Base-by-base conservation (phyloP, 1,284 basidiomycete species). In the Flammula alnicola region DNA sequence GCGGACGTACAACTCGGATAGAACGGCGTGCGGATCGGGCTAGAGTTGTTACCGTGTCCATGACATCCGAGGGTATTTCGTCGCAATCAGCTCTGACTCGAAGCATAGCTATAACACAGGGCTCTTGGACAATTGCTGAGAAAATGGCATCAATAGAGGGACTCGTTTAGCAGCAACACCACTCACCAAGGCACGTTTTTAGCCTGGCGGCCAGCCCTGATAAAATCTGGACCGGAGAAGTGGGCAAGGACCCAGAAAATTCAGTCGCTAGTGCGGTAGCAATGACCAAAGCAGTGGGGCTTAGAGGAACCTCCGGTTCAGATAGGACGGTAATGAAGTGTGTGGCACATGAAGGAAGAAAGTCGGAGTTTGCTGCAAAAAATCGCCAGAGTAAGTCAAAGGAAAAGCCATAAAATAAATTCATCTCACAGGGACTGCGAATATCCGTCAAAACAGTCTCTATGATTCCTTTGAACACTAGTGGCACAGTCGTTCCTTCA, bases 111-210 rank as follows among this genome's bases (percentile, higher is more conserved):
- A 91, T 63, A 23, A 91, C 64, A 53, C 80, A 81, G 5, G 80
- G 81, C 50, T 91, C 88, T 61, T 88, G 85, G 8, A 91, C 78
- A 17, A 81, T 72, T 26, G 77, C 88, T 91, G 54, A 17, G 26
- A 37, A 46, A 19, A 17, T 49, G 30, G 54, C 32, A 23, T 25
- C 9, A 26, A 44, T 12, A 49, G 23, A 16, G 16, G 14, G 35
- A 23, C 19, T 8, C 2, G 5, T n/a, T 29, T 22, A 49, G n/a
- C 26, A 26, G 20, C n/a, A 33, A 40, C 5, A n/a, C 22, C 14
- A 69, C 83, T 61, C 49, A 88, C 87, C 64, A 43, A 73, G 60
- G 58, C 77, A 81, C 5, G 59, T 62, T 22, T 63, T 56, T 12
- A 90, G 56, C 43, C 77, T 72, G 6, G 55, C 54, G 22, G 77